Base-by-base conservation (phyloP, 805 yeast genomes). In the Metschnikowia rubicola region DNA sequence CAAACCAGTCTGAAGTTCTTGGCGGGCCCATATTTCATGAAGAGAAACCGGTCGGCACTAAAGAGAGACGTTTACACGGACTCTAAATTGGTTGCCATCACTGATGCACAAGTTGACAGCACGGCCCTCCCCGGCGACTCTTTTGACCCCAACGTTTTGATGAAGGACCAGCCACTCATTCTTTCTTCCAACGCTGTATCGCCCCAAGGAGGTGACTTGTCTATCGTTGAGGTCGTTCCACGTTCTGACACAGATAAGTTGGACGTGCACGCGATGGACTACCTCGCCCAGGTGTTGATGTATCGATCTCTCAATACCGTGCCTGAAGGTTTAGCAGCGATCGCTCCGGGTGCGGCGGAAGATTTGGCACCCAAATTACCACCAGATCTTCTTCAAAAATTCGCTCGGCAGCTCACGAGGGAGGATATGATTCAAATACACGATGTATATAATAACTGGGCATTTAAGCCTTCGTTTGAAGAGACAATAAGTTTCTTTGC, bases 311-410 rank as follows among this genome's bases (percentile, higher is more conserved):
- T 53, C 10, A 83, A 80, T 56, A 74, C 83, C 0, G 59, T 83
- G 10, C 45, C 52, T 0, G 79, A 76, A 17, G 68, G 78, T 2
- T 52, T 86, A 1, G 66, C 71, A 11, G 70, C 78, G 17, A 65
- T 92, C 9, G 96, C 96, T 0, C 91, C 96, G 2, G 97, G 97
- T 2, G 96, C 94, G 0, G 71, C 62, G 2, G 83, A 77, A 2
- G 84, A 78, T 51, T 74, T 72, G 40, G 72, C 51, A 0, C 59
- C 64, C 3, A 50, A 53, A 29, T 37, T 63, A 26, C 54, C 58
- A 10, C 31, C 35, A 11, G 70, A 67, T 0, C 41, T 84, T 2
- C 57, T 79, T 43, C 60, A 75, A 12, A 78, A 72, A 50, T 60
- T 62, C 3, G 77, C 84, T 1, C 63, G 67, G 12, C 74, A 77